phyloP scores from a whole-genome alignment of 73 alveolate species.

The Paramecium pentaurelia region DNA sequence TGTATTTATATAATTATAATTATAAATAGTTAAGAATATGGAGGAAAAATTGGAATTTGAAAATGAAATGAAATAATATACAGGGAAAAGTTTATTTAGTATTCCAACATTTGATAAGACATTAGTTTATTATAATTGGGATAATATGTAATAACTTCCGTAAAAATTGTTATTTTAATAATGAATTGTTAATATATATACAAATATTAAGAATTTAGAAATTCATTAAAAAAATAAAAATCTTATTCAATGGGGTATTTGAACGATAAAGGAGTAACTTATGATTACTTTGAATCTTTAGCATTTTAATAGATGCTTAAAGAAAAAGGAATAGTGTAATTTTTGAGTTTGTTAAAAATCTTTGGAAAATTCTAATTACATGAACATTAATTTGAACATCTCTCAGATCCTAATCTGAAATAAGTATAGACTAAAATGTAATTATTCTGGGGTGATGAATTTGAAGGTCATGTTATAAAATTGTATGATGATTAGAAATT shows the following conservation, averaged over 20 bases:
- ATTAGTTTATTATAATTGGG: not conserved
- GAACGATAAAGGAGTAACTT: slow-evolving; percentile 36
- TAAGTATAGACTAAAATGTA: slow-evolving; percentile 41
- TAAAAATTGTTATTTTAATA: not conserved
- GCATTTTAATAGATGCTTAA: slow-evolving; percentile 61
- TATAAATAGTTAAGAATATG: not conserved
- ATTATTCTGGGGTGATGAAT: slow-evolving; percentile 88
- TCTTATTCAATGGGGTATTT: slow-evolving; percentile 38
- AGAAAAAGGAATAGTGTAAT: slow-evolving; percentile 69
- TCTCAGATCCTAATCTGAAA: slow-evolving; percentile 19
- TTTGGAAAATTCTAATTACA: not conserved
- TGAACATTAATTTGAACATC: slow-evolving; percentile 9
- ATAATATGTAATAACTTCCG: not conserved
- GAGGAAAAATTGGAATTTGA: not conserved
- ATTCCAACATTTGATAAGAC: not conserved
- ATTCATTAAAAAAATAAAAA: not conserved
- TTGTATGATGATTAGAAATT: slow-evolving; percentile 48
- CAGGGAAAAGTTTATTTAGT: not conserved
- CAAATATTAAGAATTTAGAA: not conserved
- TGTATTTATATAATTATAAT: not conserved
- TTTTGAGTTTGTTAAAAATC: slow-evolving; percentile 66
- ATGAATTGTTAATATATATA: not conserved
- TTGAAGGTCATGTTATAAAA: slow-evolving; percentile 66
- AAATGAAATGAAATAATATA: not conserved
- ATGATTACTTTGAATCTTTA: slow-evolving; percentile 57